phyloP scores from a whole-genome alignment of 768 basidiomycete species.

The Phylloporus sp. region DNA sequence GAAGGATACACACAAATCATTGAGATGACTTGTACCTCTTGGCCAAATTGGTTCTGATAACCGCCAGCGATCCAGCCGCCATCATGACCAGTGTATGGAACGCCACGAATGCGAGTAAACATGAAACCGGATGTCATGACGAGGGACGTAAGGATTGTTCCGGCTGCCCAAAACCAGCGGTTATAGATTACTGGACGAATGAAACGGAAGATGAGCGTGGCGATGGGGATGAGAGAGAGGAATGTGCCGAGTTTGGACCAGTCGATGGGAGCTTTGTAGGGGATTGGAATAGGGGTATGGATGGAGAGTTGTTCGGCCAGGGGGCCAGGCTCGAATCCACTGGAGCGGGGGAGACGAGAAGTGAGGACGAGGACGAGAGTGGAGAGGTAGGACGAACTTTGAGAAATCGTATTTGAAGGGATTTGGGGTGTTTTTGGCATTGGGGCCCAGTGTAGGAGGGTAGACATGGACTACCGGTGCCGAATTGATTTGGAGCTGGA shows the following conservation, averaged over 20 bases:
- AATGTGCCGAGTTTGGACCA: constrained; percentile 55
- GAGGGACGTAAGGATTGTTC: constrained; percentile 56
- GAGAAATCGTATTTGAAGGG: constrained; percentile 76
- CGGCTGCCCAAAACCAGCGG: constrained; percentile 76
- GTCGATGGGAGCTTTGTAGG: constrained; percentile 75
- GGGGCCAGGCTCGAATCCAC: constrained; percentile 77
- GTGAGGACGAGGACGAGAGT: neutral
- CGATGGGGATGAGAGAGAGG: constrained; percentile 41
- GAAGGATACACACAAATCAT: constrained; percentile 65
- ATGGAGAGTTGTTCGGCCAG: constrained; percentile 71
- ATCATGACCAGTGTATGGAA: constrained; percentile 60
- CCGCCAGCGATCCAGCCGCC: constrained; percentile 84
- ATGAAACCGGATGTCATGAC: constrained; percentile 93
- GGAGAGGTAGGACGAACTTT: constrained; percentile 41
- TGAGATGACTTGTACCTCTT: constrained; percentile 86
- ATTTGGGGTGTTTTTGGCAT: constrained; percentile 44
- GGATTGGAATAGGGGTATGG: constrained; percentile 75
- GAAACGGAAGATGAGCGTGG: constrained; percentile 52
- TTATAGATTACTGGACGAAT: constrained; percentile 60
- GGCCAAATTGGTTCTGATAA: constrained; percentile 86
- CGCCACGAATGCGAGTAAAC: constrained; percentile 89
- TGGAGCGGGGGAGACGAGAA: constrained; percentile 29
- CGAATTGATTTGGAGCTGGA: constrained; percentile 72
- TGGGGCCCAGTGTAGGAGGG: constrained; percentile 66
- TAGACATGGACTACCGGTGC: constrained; percentile 83